Base-by-base conservation (phyloP, 2,329 filamentous ascomycete species). In the Talaromyces marneffei region DNA sequence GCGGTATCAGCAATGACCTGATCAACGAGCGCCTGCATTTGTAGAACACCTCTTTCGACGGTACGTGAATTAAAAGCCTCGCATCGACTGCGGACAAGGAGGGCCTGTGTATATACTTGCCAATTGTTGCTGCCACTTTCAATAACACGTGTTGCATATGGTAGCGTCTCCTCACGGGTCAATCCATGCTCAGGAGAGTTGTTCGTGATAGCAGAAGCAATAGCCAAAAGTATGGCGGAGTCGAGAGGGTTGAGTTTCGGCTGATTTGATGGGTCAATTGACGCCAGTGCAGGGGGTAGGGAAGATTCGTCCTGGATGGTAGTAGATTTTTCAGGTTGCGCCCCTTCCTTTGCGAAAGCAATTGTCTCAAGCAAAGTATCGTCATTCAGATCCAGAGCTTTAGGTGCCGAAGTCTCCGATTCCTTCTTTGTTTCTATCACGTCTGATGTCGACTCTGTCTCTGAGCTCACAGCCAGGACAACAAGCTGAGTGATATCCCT, bases 81-180 rank as follows among this genome's bases (percentile, higher is more conserved):
- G 59, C 97, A 93, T 16, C 94, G 84, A 63, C 91, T 96, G 48
- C 94, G 85, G 1, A 97, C 90, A 0, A 99, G 81, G 8, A 99
- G 80, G 0, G 92, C 94, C 71, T 97, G 92, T 0, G 94, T 97
- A 72, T 97, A 97, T 35, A 97, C 88, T 73, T 97, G 94, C 94
- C 94, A 99, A 74, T 97, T 99, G 0, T 91, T 93, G 50, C 89
- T 89, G 67, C 93, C 92, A 63, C 94, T 92, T 8, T 89, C 85
- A 1, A 99, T 82, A 0, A 97, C 94, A 42, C 94, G 86, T 1
- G 87, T 88, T 0, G 94, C 94, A 71, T 93, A 99, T 0, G 94
- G 94, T 0, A 96, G 77, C 4, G 96, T 93, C 72, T 97, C 91
- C 75, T 97, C 92, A n/a, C 92, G 84, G 0, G 92, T 97, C 0